These are phyloP conservation scores for Vigna angularis DNA, from an alignment of 306 rosid genomes.

Conservation along the genomic window DNA sequence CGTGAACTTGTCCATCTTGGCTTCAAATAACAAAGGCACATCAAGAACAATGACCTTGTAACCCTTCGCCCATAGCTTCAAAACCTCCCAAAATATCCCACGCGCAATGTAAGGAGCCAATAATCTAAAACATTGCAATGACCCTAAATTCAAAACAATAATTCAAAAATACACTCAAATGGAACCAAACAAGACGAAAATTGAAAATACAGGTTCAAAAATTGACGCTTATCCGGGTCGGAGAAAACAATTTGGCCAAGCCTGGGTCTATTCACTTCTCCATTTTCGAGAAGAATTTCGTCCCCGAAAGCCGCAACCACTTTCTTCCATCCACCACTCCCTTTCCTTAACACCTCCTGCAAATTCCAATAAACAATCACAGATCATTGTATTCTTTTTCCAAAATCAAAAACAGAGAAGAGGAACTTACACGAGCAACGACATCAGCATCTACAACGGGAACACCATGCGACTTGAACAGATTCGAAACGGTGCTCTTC, in stretches of 20 bases:
- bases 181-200: not conserved
- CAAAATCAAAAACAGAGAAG: not conserved
- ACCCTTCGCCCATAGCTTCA: slow-evolving; percentile 83
- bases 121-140: slow-evolving; percentile 53
- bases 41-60: slow-evolving; percentile 82
- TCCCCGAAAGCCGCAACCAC: slow-evolving; percentile 80
- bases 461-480: slow-evolving; percentile 70
- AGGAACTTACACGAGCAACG: slow-evolving; percentile 69
- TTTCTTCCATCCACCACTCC: slow-evolving; percentile 77
- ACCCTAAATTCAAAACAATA: slow-evolving; percentile 17
- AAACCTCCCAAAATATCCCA: slow-evolving; percentile 77
- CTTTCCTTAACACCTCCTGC: slow-evolving; percentile 77
- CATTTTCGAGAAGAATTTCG: slow-evolving; percentile 66
- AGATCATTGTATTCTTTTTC: not conserved
- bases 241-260: slow-evolving; percentile 92
- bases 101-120: slow-evolving; percentile 83
- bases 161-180: slow-evolving; percentile 10
- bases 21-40: slow-evolving; percentile 83
- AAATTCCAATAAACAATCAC: slow-evolving; percentile 2
- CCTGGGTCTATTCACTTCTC: slow-evolving; percentile 75
- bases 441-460: slow-evolving; percentile 84
- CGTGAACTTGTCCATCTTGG: slow-evolving; percentile 83
- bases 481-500: slow-evolving; percentile 86
- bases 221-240: slow-evolving; percentile 74
- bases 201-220: slow-evolving; percentile 65